Conservation (phyloP, 2,329 filamentous ascomycete species). For the Monosporascus sp. region DNA sequence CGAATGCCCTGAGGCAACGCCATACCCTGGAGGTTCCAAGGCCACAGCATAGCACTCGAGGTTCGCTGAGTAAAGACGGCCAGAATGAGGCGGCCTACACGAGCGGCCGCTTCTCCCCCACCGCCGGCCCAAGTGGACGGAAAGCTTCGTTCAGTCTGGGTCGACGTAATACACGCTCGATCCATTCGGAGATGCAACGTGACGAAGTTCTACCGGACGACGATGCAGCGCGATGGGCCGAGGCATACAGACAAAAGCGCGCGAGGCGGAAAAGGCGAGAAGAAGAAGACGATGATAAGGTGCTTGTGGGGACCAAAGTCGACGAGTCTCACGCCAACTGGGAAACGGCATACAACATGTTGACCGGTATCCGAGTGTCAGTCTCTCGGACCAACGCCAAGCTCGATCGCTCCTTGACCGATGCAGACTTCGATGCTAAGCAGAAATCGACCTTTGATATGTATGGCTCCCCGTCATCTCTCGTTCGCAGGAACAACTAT, state of each 20-base stretch:
- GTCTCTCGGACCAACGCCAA: slow-evolving; percentile 97
- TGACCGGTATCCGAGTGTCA: slow-evolving; percentile 95
- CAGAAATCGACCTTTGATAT: slow-evolving; percentile 99
- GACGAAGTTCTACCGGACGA: slow-evolving; percentile 86
- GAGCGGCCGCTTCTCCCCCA: slow-evolving; percentile 78
- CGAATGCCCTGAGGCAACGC: slow-evolving; percentile 62
- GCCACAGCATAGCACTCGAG: slow-evolving; percentile 51
- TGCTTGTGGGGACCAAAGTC: slow-evolving; percentile 94
- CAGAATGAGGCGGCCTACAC: slow-evolving; percentile 58
- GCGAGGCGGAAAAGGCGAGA: slow-evolving; percentile 84
- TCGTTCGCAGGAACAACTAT: background rate
- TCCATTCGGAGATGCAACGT: slow-evolving; percentile 76
- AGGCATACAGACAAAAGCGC: slow-evolving; percentile 85
- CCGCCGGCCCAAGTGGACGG: slow-evolving; percentile 53
- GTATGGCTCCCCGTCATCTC: slow-evolving; percentile 44
- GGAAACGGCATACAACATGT: slow-evolving; percentile 98
- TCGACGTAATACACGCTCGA: slow-evolving; percentile 74
- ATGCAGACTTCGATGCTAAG: slow-evolving; percentile 87
- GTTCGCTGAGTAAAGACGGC: slow-evolving; percentile 58
- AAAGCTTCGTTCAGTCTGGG: slow-evolving; percentile 79
- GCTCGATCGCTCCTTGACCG: slow-evolving; percentile 81
- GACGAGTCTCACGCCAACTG: slow-evolving; percentile 96
- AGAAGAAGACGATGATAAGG: slow-evolving; percentile 86
- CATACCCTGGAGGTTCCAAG: slow-evolving; percentile 87
- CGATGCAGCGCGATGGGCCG: slow-evolving; percentile 86